A percentile compares a stretch with the other conserved stretches of the same genome.
Conservation (phyloP, 768 basidiomycete genomes). For the Boletellus ananas region DNA sequence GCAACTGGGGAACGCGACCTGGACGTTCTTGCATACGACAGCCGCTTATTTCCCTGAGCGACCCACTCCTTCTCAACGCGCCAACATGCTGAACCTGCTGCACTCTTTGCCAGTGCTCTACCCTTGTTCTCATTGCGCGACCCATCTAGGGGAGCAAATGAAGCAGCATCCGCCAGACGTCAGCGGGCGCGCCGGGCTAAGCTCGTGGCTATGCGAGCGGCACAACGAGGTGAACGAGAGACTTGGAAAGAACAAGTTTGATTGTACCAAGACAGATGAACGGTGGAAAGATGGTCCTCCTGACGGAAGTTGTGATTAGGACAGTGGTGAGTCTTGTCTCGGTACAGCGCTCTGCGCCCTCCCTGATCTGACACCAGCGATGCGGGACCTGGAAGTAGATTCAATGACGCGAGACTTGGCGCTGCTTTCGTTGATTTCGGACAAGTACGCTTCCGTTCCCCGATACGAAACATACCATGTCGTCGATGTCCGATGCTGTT, state of each 20-base stretch:
- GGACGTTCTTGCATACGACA: constrained; percentile 95
- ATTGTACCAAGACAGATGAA: constrained; percentile 79
- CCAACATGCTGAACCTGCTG: constrained; percentile 80
- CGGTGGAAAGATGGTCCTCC: constrained; percentile 89
- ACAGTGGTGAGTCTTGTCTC: constrained; percentile 7
- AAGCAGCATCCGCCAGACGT: constrained; percentile 71
- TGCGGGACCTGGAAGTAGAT: too few species aligned
- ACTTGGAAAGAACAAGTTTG: constrained; percentile 79
- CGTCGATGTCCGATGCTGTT: not conserved
- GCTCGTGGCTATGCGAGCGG: constrained; percentile 84
- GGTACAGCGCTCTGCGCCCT: not conserved
- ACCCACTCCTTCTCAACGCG: constrained; percentile 70
- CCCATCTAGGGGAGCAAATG: constrained; percentile 74
- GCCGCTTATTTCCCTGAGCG: constrained; percentile 93
- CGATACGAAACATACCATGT: constrained; percentile 1
- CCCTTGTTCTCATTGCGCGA: constrained; percentile 84
- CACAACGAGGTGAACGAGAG: constrained; percentile 92
- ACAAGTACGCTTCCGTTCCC: not conserved
- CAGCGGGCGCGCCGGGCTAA: constrained; percentile 60
- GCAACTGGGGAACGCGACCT: constrained; percentile 85
- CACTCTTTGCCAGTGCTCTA: constrained; percentile 78
- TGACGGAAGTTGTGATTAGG: constrained; percentile 85
- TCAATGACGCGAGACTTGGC: too few species aligned
- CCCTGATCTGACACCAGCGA: too few species aligned
- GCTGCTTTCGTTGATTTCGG: not conserved